phyloP scores from a whole-genome alignment of 257 asterid genomes.

The Solanum gracilifrons region DNA sequence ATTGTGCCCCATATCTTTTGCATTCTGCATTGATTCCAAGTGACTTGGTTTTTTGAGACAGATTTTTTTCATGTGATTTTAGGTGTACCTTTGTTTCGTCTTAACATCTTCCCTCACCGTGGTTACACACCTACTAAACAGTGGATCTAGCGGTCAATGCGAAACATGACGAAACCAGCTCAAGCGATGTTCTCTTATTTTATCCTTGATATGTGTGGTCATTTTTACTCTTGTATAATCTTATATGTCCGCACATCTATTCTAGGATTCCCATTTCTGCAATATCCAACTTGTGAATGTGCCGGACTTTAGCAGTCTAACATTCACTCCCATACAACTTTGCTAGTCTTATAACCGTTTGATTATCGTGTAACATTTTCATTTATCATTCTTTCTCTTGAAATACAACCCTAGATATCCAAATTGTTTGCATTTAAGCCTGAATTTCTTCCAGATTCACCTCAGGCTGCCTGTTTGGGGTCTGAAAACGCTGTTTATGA shows the following conservation, averaged over 20 bases:
- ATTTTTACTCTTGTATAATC: background rate
- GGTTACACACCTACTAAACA: background rate
- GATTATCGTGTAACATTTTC: background rate
- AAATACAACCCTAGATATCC: background rate
- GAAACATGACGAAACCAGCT: background rate
- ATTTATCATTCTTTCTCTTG: background rate
- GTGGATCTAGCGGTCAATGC: background rate
- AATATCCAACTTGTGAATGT: background rate
- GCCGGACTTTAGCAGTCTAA: background rate
- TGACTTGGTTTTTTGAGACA: background rate
- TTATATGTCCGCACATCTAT: background rate
- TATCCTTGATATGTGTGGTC: background rate
- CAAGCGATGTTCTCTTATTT: background rate
- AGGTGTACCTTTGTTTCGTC: background rate
- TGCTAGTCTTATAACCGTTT: background rate
- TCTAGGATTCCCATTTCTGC: background rate
- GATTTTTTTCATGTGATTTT: background rate
- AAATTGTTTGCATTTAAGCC: background rate
- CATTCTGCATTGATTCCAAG: background rate
- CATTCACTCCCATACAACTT: background rate
- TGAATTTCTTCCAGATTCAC: background rate
- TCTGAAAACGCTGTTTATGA: too few relatives aligned
- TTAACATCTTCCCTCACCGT: background rate
- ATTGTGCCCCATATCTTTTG: background rate
- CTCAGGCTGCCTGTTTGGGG: background rate